Conservation (phyloP, 2,329 filamentous ascomycete genomes). For the Talaromyces sp. region DNA sequence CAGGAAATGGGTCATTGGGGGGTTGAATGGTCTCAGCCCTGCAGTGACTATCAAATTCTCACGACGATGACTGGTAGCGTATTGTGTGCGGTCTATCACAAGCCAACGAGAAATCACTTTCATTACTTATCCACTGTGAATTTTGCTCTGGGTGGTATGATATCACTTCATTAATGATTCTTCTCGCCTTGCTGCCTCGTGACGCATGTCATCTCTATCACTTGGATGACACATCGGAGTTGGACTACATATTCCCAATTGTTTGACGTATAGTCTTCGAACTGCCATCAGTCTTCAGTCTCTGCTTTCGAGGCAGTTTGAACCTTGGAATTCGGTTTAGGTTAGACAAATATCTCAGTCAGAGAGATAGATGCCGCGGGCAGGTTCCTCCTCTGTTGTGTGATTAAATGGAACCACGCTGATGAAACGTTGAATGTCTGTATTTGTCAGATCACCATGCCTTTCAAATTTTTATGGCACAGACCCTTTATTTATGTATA, state of each 20-base stretch:
- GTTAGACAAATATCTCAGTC: background rate
- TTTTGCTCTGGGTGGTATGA: background rate
- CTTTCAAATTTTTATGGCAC: background rate
- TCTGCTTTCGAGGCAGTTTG: background rate
- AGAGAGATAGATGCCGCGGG: background rate
- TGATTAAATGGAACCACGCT: background rate
- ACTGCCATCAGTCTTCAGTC: background rate
- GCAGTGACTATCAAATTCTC: background rate
- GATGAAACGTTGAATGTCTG: background rate
- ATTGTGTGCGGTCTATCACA: too few relatives aligned
- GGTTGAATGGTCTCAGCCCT: background rate
- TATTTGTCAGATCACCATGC: background rate
- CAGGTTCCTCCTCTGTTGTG: background rate
- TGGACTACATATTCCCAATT: background rate
- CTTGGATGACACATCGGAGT: background rate
- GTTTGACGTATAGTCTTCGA: background rate
- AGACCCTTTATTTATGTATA: background rate
- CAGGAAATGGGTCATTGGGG: background rate
- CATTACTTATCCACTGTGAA: background rate
- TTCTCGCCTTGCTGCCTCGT: background rate
- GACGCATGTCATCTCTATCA: background rate
- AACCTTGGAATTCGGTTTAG: background rate
- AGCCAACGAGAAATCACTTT: background rate
- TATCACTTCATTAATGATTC: background rate
- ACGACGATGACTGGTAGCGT: background rate